Conservation (phyloP, 2,329 filamentous ascomycete species). For the Trichophyton verrucosum region DNA sequence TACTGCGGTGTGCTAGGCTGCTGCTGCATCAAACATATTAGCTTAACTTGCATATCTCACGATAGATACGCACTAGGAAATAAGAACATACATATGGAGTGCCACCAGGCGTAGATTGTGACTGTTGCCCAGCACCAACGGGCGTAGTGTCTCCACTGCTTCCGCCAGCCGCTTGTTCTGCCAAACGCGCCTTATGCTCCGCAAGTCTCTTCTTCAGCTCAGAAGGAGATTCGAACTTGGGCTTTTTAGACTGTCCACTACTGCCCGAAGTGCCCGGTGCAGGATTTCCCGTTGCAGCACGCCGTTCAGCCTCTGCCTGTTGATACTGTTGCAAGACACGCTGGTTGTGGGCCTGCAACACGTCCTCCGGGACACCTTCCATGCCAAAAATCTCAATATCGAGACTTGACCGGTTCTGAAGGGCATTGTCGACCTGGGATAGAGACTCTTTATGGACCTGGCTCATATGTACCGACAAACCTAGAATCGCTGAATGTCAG, state of each 20-base stretch:
- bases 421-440: constrained; percentile 77
- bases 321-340: constrained; percentile 77
- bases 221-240: constrained; percentile 59
- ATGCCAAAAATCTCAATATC: constrained; percentile 97
- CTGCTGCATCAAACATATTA: background rate
- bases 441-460: constrained; percentile 96
- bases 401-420: constrained; percentile 70
- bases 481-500: constrained; percentile 33
- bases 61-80: background rate
- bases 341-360: constrained; percentile 71
- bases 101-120: constrained; percentile 38
- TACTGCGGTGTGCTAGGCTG: constrained; percentile 33
- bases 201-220: constrained; percentile 71
- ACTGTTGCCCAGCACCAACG: constrained; percentile 28
- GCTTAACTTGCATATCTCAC: constrained; percentile 7
- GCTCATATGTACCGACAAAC: constrained; percentile 91
- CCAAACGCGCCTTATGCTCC: constrained; percentile 58
- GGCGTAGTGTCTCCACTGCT: constrained; percentile 48
- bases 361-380: constrained; percentile 85
- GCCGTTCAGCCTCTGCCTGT: constrained; percentile 69
- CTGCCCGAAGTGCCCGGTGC: constrained; percentile 47
- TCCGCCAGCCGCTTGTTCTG: constrained; percentile 43
- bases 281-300: constrained; percentile 72
- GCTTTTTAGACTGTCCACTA: constrained; percentile 42
- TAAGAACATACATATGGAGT: constrained; percentile 43